These are phyloP conservation scores for Haematococcus lacustris DNA, from an alignment of 139 green algal species.

Conservation along the genomic window DNA sequence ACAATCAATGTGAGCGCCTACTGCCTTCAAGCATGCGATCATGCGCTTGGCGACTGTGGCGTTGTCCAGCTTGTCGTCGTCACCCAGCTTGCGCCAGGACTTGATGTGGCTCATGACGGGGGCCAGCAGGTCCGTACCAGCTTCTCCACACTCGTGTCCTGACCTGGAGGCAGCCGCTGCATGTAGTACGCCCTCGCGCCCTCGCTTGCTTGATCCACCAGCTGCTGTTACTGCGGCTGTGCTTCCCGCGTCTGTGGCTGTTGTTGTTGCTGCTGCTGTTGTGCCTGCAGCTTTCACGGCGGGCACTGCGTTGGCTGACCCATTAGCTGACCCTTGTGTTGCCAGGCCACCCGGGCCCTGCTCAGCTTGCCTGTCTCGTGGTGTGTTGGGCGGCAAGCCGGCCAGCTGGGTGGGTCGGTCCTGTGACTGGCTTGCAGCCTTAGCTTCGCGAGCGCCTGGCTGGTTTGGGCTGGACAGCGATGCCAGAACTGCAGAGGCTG, in stretches of 20 bases:
- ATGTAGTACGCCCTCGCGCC: neutral
- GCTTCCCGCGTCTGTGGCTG: neutral
- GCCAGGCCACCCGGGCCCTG: too few relatives aligned
- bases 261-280: constrained; percentile 5
- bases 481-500: too few relatives aligned
- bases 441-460: too few relatives aligned
- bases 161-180: too few relatives aligned
- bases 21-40: neutral
- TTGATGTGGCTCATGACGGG: neutral
- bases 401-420: too few relatives aligned
- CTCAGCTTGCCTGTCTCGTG: too few relatives aligned
- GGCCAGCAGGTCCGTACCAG: neutral
- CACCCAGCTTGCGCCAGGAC: neutral
- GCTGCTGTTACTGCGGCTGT: constrained; percentile 1
- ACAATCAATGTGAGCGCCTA: neutral
- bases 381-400: too few relatives aligned
- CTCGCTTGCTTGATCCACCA: neutral
- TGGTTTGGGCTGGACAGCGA: too few relatives aligned
- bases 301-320: too few relatives aligned
- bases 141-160: neutral
- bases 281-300: neutral
- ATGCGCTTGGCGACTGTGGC: neutral
- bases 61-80: neutral
- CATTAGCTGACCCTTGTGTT: too few relatives aligned
- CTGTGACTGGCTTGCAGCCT: too few relatives aligned